These are phyloP conservation scores for Chlamydomonas asymmetrica DNA, from an alignment of 139 green algal genomes.

Conservation along the genomic window DNA sequence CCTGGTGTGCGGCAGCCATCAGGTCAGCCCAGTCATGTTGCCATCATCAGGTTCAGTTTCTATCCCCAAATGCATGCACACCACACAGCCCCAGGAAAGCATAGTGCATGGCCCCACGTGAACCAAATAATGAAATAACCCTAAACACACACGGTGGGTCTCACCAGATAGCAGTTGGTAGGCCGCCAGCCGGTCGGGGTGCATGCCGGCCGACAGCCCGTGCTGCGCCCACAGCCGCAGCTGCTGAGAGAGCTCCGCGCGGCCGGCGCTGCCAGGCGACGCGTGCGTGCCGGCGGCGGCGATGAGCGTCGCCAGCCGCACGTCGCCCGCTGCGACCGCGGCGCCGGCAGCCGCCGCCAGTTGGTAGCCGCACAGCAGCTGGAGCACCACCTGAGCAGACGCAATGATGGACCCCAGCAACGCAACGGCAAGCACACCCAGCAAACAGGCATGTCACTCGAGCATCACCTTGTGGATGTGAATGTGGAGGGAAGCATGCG, in stretches of 20 bases:
- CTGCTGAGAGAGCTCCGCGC: conserved; percentile 54
- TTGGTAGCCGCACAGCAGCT: conserved; percentile 67
- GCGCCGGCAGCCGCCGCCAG: conserved; percentile 42
- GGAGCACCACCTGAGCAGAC: conserved; percentile 44
- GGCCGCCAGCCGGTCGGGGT: conserved; percentile 38
- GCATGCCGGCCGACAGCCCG: conserved; percentile 46
- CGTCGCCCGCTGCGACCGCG: conserved; percentile 68
- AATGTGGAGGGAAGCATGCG: too few species aligned
- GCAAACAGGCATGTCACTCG: too few species aligned
- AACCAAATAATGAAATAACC: too few species aligned
- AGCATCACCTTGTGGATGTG: too few species aligned
- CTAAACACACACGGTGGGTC: conserved; percentile 13
- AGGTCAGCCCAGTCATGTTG: too few species aligned
- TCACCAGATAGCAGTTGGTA: conserved; percentile 75
- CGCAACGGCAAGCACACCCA: too few species aligned
- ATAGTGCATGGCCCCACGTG: too few species aligned
- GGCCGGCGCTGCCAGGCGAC: conserved; percentile 2
- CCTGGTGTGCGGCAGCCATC: too few species aligned
- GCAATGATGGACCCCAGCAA: background rate
- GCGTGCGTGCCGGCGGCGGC: conserved; percentile 9
- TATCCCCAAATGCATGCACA: too few species aligned
- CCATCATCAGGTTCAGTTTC: too few species aligned
- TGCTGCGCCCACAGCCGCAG: conserved; percentile 59
- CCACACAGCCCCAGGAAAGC: too few species aligned
- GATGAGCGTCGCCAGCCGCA: conserved; percentile 76